These are phyloP conservation scores for Cruciata laevipes DNA, from an alignment of 257 asterid species.

Conservation along the genomic window DNA sequence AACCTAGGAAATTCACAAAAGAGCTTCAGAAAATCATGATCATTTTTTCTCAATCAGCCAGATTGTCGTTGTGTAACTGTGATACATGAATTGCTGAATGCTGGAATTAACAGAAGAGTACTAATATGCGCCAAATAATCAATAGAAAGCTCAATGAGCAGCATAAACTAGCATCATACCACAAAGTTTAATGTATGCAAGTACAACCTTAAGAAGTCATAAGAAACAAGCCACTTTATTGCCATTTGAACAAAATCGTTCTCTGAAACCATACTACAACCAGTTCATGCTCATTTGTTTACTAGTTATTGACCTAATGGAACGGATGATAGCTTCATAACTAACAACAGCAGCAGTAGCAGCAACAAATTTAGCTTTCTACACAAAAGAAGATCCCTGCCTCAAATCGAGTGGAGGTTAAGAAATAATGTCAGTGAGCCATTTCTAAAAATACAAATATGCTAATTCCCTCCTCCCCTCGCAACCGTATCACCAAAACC, in stretches of 20 bases:
- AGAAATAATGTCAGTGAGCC: conserved; percentile 21
- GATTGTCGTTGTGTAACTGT: neutral
- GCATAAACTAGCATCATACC: neutral
- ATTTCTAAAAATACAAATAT: conserved; percentile 19
- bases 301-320: neutral
- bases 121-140: neutral
- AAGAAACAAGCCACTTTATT: neutral
- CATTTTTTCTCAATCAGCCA: neutral
- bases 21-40: neutral
- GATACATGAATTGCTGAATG: neutral
- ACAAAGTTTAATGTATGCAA: neutral
- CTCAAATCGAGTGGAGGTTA: conserved; percentile 22
- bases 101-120: neutral
- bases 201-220: neutral
- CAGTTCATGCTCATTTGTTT: conserved; percentile 3
- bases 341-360: neutral
- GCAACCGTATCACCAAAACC: conserved; percentile 28
- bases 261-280: neutral
- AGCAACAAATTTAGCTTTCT: conserved; percentile 19
- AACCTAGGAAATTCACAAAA: neutral
- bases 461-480: conserved; percentile 20
- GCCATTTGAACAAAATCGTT: neutral
- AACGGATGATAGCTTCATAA: neutral
- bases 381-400: conserved; percentile 27
- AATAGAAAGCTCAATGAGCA: neutral